Conservation (phyloP, 2,329 filamentous ascomycete species). For the Fusarium agapanthi region DNA sequence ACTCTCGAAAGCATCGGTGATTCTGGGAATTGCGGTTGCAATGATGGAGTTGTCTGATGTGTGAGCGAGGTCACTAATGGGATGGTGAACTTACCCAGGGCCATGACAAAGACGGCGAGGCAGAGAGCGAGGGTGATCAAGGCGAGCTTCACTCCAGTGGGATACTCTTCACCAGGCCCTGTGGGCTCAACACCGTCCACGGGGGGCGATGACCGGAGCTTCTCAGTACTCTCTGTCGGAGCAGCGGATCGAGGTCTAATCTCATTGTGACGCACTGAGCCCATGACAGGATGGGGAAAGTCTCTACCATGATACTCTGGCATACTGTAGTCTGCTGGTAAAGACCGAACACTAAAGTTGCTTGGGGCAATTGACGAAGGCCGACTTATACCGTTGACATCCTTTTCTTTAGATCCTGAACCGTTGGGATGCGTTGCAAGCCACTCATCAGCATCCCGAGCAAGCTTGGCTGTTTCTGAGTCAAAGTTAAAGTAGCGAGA, state of each 20-base stretch:
- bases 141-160: conserved; percentile 39
- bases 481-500: conserved; percentile 41
- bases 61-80: not conserved
- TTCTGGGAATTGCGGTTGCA: conserved; percentile 55
- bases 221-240: conserved; percentile 42
- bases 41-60: conserved; percentile 51
- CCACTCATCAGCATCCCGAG: conserved; percentile 37
- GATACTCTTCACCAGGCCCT: conserved; percentile 29
- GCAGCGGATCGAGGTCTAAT: conserved; percentile 30
- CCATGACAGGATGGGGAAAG: conserved; percentile 35
- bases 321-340: conserved; percentile 26
- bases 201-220: conserved; percentile 26
- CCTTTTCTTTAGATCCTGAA: conserved; percentile 13
- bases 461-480: conserved; percentile 32
- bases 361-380: conserved; percentile 37
- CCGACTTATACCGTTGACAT: conserved; percentile 37
- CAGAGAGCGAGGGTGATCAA: conserved; percentile 51
- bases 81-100: conserved; percentile 44
- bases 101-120: conserved; percentile 53
- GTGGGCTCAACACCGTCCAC: not conserved
- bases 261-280: conserved; percentile 36
- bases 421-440: conserved; percentile 29
- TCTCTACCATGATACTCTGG: conserved; percentile 19
- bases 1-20: conserved; percentile 54
- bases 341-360: conserved; percentile 33